Base-by-base conservation (phyloP, 2,329 filamentous ascomycete species). In the Xylariaceae sp. region DNA sequence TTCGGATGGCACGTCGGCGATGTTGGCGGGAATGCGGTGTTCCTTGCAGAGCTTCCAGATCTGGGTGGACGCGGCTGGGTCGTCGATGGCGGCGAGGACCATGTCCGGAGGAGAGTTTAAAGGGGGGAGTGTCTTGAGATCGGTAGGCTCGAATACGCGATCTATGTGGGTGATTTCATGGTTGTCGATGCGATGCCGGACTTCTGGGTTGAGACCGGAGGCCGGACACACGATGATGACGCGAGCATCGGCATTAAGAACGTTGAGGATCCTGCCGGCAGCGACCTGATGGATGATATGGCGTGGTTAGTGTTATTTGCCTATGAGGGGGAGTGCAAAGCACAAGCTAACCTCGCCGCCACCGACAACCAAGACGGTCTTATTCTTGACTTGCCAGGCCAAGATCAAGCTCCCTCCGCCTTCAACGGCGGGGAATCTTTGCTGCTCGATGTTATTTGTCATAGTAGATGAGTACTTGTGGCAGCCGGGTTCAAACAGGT, bases 41-140 rank as follows among this genome's bases (percentile, higher is more conserved):
- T 90, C 81, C 71, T 95, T 92, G 80, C 92, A 97, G 21, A 96
- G 80, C 69, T 92, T 92, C 88, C 91, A 99, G 68, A 99, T 90
- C 59, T 83, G 79, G 0, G 89, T 87, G 0, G 91, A 96, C n/a
- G 91, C 92, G 45, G 84, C 87, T 0, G 94, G 89, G 68, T 97
- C 92, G 69, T 99, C 94, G 62, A 99, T 84, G 52, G 94, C 94
- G 2, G 90, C 90, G 49, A 99, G 79, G 12, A 97, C 92, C 88
- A 99, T 95, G 66, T 89, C 86, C 47, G 76, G 67, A 18, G 65
- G 55, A 3, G 50, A 48, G 9, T 56, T 53, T 18, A 54, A 53
- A 4, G 61, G 60, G 10, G 68, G 68, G 13, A 76, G 80, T 45
- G 79, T 79, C 63, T 96, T 87, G 51, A 99, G 84, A 67, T 99